Base-by-base conservation (phyloP, 1,284 basidiomycete species). In the Ceratobasidium sp. region DNA sequence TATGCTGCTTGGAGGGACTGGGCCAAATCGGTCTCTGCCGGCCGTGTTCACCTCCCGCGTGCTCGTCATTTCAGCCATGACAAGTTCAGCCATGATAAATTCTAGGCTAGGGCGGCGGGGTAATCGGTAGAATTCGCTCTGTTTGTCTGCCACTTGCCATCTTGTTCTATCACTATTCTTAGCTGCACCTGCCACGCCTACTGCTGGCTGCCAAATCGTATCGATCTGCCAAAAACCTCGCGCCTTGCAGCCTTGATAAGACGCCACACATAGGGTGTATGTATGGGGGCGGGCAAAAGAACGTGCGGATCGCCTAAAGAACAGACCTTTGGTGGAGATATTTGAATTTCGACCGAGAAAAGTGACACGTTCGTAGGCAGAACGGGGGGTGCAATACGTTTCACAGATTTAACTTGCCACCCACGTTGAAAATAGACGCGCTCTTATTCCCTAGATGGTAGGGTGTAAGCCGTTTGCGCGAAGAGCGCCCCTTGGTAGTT, bases 1-100 rank as follows among this genome's bases (percentile, higher is more conserved):
- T 69, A 69, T 24, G 66, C 66, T 13, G 66, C 66, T 19, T 58
- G 66, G 66, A 56, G 53, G 24, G 66, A 69, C 27, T 69, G 51
- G 49, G 46, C 65, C 8, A 68, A 54, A 24, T 68, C 65, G 49
- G 16, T 68, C 31, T 9, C 46, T 53, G 65, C 65, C 16, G 65
- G 65, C 46, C 34, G 22, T 27, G 31, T 68, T 34, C 43, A 51
- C 24, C 16, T 65, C 41, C 2, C 14, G 14, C 63, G 37, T n/a
- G 63, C 63, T 65, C 63, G 27, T 27, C 63, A 46, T 65, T 65
- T 65, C 65, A 68, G 65, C 34, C 31, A 68, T 31, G 48, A 51
- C 49, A 62, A 62, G n/a, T 39, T 39, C 16, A 13, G 39, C 14
- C 22, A 64, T 41, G 34, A 39, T 19, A 27, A n/a, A 9, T 46